Evolutionary conservation across 2,329 filamentous ascomycete genomes (phyloP).

Genomic region (Neoarthrinium moseri): DNA sequence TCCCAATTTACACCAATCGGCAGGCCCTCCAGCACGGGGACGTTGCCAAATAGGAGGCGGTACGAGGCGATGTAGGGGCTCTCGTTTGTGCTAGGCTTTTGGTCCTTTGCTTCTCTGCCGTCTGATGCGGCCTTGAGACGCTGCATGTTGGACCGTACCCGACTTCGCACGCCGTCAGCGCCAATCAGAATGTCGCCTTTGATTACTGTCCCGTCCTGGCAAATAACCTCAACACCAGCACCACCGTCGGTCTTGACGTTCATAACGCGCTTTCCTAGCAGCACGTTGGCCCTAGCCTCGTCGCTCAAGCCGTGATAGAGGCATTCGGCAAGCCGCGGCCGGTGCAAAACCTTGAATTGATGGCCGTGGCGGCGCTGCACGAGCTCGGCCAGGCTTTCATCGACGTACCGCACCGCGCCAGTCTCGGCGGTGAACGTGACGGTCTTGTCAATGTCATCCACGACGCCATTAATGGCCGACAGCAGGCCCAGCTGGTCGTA

Average conservation of each 20-base stretch:
- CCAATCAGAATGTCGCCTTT: conserved; percentile 6
- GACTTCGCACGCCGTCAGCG: conserved; percentile 4
- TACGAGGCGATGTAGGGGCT: not conserved
- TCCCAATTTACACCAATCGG: not conserved
- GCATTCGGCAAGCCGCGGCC: conserved; percentile 1
- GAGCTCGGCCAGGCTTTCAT: not conserved
- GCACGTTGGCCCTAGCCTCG: not conserved
- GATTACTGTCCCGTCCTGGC: conserved; percentile 4
- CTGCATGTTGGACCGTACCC: conserved; percentile 3
- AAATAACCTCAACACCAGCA: conserved; percentile 5
- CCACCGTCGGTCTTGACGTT: conserved; percentile 1
- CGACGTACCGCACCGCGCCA: not conserved
- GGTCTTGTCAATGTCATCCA: not conserved
- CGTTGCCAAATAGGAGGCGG: conserved; percentile 4
- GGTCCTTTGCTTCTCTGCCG: not conserved
- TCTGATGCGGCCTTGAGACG: not conserved
- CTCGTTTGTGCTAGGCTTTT: not conserved
- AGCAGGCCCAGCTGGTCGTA: conserved; percentile 7
- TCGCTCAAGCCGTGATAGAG: conserved; percentile 1
- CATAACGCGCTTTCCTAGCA: not conserved
- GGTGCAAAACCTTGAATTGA: not conserved
- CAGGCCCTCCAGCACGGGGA: not conserved
- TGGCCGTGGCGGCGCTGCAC: not conserved
- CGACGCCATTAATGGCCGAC: not conserved
- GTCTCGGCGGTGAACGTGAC: conserved; percentile 4